A percentile compares a stretch with the other conserved stretches of the same genome.
Conservation (phyloP, 2,329 filamentous ascomycete species). For the Huntiella savannae region DNA sequence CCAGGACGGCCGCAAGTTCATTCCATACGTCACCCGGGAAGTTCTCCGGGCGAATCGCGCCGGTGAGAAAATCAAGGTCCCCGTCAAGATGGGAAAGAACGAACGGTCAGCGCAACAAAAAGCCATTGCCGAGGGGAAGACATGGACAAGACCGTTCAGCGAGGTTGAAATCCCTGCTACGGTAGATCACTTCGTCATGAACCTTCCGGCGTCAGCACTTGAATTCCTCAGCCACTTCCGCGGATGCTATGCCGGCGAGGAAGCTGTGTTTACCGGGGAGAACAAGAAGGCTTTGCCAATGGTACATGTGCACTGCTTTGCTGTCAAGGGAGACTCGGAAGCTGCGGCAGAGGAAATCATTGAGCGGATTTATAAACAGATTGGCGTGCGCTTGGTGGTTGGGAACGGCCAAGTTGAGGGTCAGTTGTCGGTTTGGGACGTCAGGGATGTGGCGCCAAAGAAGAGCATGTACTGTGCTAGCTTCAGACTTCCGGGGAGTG, state of each 20-base stretch:
- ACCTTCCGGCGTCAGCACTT: slow-evolving; percentile 77
- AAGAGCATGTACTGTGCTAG: slow-evolving; percentile 96
- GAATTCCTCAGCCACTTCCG: slow-evolving; percentile 58
- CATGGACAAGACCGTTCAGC: slow-evolving; percentile 15
- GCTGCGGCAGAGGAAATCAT: slow-evolving; percentile 34
- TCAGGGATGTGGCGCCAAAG: slow-evolving; percentile 75
- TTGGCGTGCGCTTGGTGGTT: slow-evolving; percentile 18
- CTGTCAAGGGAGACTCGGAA: slow-evolving; percentile 54
- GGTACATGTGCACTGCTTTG: slow-evolving; percentile 91
- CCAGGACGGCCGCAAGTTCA: slow-evolving; percentile 65
- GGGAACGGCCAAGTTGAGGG: slow-evolving; percentile 28
- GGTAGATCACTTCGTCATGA: slow-evolving; percentile 95
- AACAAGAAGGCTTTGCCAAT: slow-evolving; percentile 49
- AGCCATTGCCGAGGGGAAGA: slow-evolving; percentile 17
- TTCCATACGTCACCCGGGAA: slow-evolving; percentile 46
- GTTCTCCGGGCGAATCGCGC: slow-evolving; percentile 32
- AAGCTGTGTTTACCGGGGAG: slow-evolving; percentile 44
- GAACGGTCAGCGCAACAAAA: slow-evolving; percentile 15
- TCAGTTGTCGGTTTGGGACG: slow-evolving; percentile 42
- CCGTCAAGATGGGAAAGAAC: slow-evolving; percentile 21
- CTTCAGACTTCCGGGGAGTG: slow-evolving; percentile 64
- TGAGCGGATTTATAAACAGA: slow-evolving; percentile 24
- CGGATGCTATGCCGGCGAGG: slow-evolving; percentile 59
- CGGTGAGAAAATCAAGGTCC: slow-evolving; percentile 35
- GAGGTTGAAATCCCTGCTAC: slow-evolving; percentile 44